Evolutionary conservation across 1,284 basidiomycete genomes (phyloP).

Genomic region (Malassezia arunalokei): DNA sequence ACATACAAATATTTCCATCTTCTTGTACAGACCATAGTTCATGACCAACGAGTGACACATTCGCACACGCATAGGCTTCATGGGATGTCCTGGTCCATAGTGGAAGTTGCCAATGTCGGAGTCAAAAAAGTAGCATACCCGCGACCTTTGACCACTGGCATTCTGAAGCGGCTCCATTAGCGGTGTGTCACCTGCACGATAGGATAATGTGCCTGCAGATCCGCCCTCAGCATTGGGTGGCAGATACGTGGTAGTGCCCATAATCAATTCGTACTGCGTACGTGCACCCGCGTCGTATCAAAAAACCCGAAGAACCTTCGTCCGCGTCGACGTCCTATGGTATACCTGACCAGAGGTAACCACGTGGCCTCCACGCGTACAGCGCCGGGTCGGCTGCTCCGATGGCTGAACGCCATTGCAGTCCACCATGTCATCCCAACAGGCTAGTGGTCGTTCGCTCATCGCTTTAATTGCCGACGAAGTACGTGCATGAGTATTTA

Average conservation of each 20-base stretch:
- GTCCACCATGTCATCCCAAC: conserved; percentile 10
- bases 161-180: conserved; percentile 27
- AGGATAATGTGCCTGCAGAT: not conserved
- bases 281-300: too few relatives aligned
- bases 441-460: conserved; percentile 16
- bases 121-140: conserved; percentile 54
- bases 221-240: conserved; percentile 12
- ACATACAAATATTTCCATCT: conserved; percentile 49
- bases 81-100: conserved; percentile 78
- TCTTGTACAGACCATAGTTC: conserved; percentile 71
- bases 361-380: conserved; percentile 10
- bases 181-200: conserved; percentile 5
- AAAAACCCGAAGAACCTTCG: too few relatives aligned
- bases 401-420: not conserved
- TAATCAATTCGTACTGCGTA: too few relatives aligned
- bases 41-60: conserved; percentile 99
- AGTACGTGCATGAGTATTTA: conserved; percentile 4
- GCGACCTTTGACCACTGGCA: conserved; percentile 21
- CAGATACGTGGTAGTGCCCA: conserved; percentile 4
- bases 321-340: too few relatives aligned
- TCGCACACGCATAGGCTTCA: conserved; percentile 58
- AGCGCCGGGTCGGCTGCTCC: not conserved
- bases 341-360: not conserved
- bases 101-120: conserved; percentile 97
- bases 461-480: conserved; percentile 18